Evolutionary conservation across 805 yeast genomes (phyloP), one percentile per base, ranked within the genome.

Genomic region (Danielozyma ontarioensis): DNA sequence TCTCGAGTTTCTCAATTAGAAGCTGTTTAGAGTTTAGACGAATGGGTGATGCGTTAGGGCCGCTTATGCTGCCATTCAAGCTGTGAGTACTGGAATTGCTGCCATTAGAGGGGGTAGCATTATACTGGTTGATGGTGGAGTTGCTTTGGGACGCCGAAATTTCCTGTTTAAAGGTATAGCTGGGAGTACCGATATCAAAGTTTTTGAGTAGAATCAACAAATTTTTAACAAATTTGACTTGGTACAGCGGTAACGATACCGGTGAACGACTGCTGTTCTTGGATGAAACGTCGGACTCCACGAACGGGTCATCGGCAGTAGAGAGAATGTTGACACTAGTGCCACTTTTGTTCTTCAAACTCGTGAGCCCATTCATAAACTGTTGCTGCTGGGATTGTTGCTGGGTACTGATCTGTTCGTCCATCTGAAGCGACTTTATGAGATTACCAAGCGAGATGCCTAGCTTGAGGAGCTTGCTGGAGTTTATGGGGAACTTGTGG

Each of bases 361-460:
- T 41, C 27, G 41, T 46, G 22, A 45, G 24, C 27, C 37, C 36
- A 26, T 37, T 38, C 31, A 42, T 17, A 25, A 44, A 41, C 28
- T 39, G 27, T 16, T 44, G 41, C 24, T 45, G 52, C 31, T 46
- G 57, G 21, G 41, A 37, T 28, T 48, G 51, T 34, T 53, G 62
- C 31, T 53, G 57, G 15, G 40, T 46, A 27, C 46, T 44, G 23
- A 41, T 35, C 17, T 59, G 63, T 37, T 62, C 59, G 37, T 66
- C 70, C 17, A 47, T 34, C 34, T 59, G 59, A 27, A 58, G 46
- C 8, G 67, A 47, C 36, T 62, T 62, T 27, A 64, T 37, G 22
- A 65, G 46, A 41, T 64, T 65, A 1, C 72, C 72, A 19, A 67
- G 50, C 23, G 70, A 63, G 17, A 67, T 63, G 13, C 67, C 66